Conservation (phyloP, 108 stramenopile species). For the Seminavis robusta region DNA sequence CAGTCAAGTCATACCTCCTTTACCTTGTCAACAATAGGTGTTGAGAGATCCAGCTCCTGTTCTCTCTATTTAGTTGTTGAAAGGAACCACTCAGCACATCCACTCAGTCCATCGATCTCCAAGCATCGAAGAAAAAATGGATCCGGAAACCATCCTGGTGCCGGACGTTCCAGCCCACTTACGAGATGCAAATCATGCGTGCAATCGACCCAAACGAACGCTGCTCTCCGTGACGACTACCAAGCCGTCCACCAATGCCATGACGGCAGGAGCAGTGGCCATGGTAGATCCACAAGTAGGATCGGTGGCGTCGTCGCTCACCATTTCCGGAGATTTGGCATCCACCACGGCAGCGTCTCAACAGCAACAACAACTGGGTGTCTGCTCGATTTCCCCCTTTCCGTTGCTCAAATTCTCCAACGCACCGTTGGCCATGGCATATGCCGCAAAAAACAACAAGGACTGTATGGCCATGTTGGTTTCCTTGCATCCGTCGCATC, state of each 20-base stretch:
- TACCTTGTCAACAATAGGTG: too few species aligned
- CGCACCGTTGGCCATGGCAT: conserved; percentile 22
- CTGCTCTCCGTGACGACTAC: conserved; percentile 35
- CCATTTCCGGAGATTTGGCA: conserved; percentile 34
- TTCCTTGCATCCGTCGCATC: conserved; percentile 28
- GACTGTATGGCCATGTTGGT: conserved; percentile 51
- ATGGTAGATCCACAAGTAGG: conserved; percentile 37
- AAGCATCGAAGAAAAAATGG: too few species aligned
- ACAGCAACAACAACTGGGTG: conserved; percentile 27
- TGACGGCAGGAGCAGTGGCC: conserved; percentile 36
- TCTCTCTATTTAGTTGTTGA: too few species aligned
- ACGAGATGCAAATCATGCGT: too few species aligned
- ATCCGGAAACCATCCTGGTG: too few species aligned
- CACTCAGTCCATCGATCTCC: too few species aligned
- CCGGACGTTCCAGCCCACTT: too few species aligned
- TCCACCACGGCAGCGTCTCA: too few species aligned
- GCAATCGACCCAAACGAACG: too few species aligned
- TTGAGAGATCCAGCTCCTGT: too few species aligned
- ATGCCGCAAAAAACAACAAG: conserved; percentile 28
- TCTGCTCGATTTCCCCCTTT: conserved; percentile 33
- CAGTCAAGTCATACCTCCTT: too few species aligned
- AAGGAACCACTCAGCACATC: too few species aligned
- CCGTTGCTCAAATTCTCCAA: conserved; percentile 27
- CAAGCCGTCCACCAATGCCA: conserved; percentile 31
- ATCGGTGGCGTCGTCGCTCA: conserved; percentile 34